Evolutionary conservation across 225 moss, liverwort and hornwort genomes (phyloP), one percentile per base, ranked within the genome.

Genomic region (Sphagnum tenellum): DNA sequence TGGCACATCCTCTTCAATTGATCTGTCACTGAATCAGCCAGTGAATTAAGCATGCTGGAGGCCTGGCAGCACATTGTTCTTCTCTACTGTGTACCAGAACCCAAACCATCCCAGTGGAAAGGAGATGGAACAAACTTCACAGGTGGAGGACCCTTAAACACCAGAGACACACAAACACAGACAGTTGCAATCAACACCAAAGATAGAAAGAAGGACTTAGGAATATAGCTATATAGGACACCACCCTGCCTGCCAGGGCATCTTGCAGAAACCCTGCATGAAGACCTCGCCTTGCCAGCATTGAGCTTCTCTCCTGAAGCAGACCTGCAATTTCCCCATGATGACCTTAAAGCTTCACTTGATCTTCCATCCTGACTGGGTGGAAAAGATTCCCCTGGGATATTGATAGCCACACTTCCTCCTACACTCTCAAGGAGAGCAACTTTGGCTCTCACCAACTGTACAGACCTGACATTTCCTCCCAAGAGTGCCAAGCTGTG

Each of bases 111-210:
- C 95, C 89, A 90, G 6, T 60, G 61, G 74, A 96, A 90, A 9
- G 76, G 72, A 8, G 54, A 50, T 49, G 79, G 12, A 50, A 59
- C 50, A 72, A 47, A 3, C 47, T 47, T 9, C 56, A 79, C 51
- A 46, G 51, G 66, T 61, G 86, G 88, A 10, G 81, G 67, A 4
- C 82, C 79, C 62, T 78, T 81, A 77, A 90, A 67, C 13, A 92
- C 75, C 70, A 92, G 69, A 71, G 90, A 98, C 47, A 82, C 87
- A 55, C 88, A 88, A 51, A 98, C 90, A 56, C 93, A 98, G 12
- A 98, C 76, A 66, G 76, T 82, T 52, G 96, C 96, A 61, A 92
- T 60, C 44, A 87, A 81, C 79, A 98, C 79, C 54, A 98, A 88
- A 59, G 90, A 93, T 62, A 90, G 69, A 87, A 87, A 82, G 62